A percentile compares a stretch with the other conserved stretches of the same genome.
phyloP scores from a whole-genome alignment of 352 stramenopile genomes.

The Pythium angustatum region DNA sequence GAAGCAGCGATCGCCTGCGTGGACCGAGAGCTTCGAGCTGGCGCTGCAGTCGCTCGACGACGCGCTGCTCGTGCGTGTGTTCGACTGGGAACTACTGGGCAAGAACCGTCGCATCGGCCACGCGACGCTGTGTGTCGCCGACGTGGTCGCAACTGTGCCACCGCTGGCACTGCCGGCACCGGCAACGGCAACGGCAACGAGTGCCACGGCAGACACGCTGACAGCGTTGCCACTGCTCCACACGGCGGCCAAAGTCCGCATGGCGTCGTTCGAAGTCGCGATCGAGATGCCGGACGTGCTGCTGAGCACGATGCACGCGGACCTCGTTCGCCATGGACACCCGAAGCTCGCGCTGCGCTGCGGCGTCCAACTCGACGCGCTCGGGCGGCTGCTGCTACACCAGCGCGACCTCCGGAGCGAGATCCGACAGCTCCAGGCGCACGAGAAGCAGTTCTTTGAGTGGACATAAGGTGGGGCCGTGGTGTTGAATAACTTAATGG shows the following conservation, averaged over 20 bases:
- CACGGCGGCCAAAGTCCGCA: constrained; percentile 23
- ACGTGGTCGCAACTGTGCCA: constrained; percentile 47
- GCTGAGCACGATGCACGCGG: constrained; percentile 38
- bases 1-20: constrained; percentile 61
- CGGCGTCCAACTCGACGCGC: constrained; percentile 45
- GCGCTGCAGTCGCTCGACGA: constrained; percentile 50
- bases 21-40: constrained; percentile 65
- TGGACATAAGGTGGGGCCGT: constrained; percentile 31
- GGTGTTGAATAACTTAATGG: constrained; percentile 29
- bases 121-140: constrained; percentile 40
- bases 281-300: constrained; percentile 62
- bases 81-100: constrained; percentile 53
- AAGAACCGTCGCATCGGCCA: constrained; percentile 54
- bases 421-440: constrained; percentile 38
- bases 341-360: constrained; percentile 58
- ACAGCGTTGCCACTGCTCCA: background rate
- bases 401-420: constrained; percentile 41
- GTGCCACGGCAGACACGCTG: too few species aligned
- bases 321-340: constrained; percentile 48
- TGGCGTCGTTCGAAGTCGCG: constrained; percentile 68
- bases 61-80: constrained; percentile 45
- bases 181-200: too few species aligned
- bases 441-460: constrained; percentile 51
- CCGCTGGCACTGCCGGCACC: constrained; percentile 11
- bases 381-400: constrained; percentile 47